Evolutionary conservation across 768 basidiomycete genomes (phyloP).

Genomic region (Gyrodon lividus): DNA sequence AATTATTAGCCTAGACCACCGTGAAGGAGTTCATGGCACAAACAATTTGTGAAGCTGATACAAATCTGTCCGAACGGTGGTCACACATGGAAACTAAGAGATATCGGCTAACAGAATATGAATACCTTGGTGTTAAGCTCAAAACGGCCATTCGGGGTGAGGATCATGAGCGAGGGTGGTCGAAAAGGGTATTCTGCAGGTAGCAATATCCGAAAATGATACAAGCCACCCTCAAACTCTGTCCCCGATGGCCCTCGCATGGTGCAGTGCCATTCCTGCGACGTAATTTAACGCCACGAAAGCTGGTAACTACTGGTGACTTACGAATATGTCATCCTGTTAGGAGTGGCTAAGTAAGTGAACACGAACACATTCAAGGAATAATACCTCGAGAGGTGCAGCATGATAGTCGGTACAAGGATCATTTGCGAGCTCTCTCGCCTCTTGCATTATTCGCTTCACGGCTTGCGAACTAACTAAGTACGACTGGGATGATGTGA

Average conservation of each 20-base stretch:
- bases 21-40: slow-evolving; percentile 31
- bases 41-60: slow-evolving; percentile 90
- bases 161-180: slow-evolving; percentile 92
- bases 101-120: slow-evolving; percentile 13
- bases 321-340: slow-evolving; percentile 87
- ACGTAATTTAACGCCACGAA: slow-evolving; percentile 20
- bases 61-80: slow-evolving; percentile 59
- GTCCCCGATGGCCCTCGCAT: slow-evolving; percentile 84
- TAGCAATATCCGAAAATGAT: slow-evolving; percentile 88
- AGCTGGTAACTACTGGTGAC: slow-evolving; percentile 23
- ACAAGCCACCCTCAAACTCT: slow-evolving; percentile 93
- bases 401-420: slow-evolving; percentile 86
- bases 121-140: slow-evolving; percentile 92
- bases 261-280: slow-evolving; percentile 95
- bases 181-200: slow-evolving; percentile 96
- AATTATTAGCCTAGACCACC: slow-evolving; percentile 29
- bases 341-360: slow-evolving; percentile 11
- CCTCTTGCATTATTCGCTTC: slow-evolving; percentile 97
- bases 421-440: slow-evolving; percentile 82
- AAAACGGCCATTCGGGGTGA: slow-evolving; percentile 96
- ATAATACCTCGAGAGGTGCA: slow-evolving; percentile 68
- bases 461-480: slow-evolving; percentile 55
- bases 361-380: background rate
- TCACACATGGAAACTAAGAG: slow-evolving; percentile 9
- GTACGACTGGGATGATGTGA: background rate